Conservation (phyloP, 2,329 filamentous ascomycete genomes). For the Sarocladium strictum region DNA sequence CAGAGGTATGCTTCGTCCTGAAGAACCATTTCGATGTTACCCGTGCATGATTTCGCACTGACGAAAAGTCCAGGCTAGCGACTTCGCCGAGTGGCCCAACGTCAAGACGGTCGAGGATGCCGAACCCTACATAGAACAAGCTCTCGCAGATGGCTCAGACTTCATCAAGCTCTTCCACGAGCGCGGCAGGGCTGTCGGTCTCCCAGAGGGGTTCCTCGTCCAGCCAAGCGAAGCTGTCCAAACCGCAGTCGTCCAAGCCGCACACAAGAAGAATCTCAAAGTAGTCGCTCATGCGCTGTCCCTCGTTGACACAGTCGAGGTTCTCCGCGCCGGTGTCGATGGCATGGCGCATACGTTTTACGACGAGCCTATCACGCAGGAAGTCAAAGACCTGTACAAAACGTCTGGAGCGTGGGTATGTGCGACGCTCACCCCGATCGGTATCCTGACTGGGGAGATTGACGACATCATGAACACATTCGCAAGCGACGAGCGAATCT, state of each 20-base stretch:
- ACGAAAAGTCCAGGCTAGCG: background rate
- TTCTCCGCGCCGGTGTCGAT: background rate
- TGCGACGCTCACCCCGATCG: background rate
- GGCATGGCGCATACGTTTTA: background rate
- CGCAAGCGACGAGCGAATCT: background rate
- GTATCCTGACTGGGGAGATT: background rate
- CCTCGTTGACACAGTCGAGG: background rate
- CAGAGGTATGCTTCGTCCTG: background rate
- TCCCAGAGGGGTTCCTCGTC: background rate
- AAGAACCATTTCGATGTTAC: too few species aligned
- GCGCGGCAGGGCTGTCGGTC: background rate
- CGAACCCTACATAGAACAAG: background rate
- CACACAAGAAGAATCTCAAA: conserved; percentile 1
- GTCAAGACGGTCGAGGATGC: background rate
- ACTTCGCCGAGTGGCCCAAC: background rate
- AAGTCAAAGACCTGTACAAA: background rate
- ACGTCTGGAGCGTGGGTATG: background rate
- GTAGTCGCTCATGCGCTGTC: background rate
- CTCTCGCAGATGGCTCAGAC: background rate
- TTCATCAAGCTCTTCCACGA: conserved; percentile 4
- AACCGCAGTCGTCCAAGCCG: background rate
- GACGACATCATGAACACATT: background rate
- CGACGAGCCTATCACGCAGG: background rate
- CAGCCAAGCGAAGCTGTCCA: background rate
- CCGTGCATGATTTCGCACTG: too few species aligned